Percentiles rank a stretch among this genome's conserved stretches.
phyloP scores from a whole-genome alignment of 768 basidiomycete genomes.

The Vararia minispora region DNA sequence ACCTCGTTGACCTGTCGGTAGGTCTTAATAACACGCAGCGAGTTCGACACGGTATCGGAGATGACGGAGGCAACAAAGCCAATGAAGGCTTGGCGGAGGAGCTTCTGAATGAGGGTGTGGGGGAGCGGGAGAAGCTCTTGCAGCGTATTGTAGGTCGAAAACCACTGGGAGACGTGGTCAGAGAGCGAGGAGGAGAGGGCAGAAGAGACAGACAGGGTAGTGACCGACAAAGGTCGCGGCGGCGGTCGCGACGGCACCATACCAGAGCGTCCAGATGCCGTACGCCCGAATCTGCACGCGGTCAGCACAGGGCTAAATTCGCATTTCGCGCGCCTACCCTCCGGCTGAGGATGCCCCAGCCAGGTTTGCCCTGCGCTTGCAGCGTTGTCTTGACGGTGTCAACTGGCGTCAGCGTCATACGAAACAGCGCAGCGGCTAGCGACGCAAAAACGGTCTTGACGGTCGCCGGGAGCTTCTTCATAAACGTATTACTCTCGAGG shows the following conservation, averaged over 20 bases:
- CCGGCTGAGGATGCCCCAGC: slow-evolving; percentile 50
- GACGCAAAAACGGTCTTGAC: slow-evolving; percentile 76
- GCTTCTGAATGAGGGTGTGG: slow-evolving; percentile 40
- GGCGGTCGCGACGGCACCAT: slow-evolving; percentile 84
- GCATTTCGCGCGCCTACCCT: slow-evolving; percentile 33
- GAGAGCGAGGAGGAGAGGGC: background rate
- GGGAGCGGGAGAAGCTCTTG: slow-evolving; percentile 48
- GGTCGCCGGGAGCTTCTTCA: slow-evolving; percentile 47
- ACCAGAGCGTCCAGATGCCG: slow-evolving; percentile 76
- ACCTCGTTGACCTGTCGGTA: slow-evolving; percentile 86
- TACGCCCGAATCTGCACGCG: slow-evolving; percentile 49
- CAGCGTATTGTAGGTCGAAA: slow-evolving; percentile 77
- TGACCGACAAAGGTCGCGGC: slow-evolving; percentile 91
- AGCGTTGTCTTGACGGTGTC: slow-evolving; percentile 94
- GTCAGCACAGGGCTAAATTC: background rate
- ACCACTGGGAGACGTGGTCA: slow-evolving; percentile 43
- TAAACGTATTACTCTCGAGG: slow-evolving; percentile 62
- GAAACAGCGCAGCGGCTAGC: slow-evolving; percentile 68
- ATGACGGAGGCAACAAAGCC: slow-evolving; percentile 81
- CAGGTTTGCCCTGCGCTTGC: slow-evolving; percentile 78
- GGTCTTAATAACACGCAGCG: slow-evolving; percentile 87
- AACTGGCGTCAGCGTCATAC: slow-evolving; percentile 87
- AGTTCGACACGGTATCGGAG: slow-evolving; percentile 83
- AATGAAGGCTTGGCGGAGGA: slow-evolving; percentile 78
- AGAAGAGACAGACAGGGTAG: slow-evolving; percentile 52